phyloP scores from a whole-genome alignment of 2,329 filamentous ascomycete species.

The Cytospora paraplurivora region DNA sequence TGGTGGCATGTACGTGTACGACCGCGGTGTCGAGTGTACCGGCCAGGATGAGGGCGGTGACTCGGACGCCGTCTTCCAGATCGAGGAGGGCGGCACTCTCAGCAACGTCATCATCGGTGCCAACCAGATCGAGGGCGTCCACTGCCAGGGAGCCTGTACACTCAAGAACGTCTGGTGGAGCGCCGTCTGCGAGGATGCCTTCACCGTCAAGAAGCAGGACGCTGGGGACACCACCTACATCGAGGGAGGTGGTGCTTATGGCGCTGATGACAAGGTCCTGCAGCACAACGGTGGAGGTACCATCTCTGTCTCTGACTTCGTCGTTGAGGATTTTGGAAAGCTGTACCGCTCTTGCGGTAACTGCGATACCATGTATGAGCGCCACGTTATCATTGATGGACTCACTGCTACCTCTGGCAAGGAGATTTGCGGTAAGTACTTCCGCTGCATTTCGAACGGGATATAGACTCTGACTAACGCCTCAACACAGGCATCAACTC shows the following conservation, averaged over 20 bases:
- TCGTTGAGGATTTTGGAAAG: conserved; percentile 47
- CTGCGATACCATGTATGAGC: conserved; percentile 44
- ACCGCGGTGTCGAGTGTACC: conserved; percentile 16
- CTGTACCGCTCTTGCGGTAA: conserved; percentile 52
- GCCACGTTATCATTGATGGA: conserved; percentile 48
- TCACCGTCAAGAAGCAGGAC: conserved; percentile 39
- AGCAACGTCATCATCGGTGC: conserved; percentile 55
- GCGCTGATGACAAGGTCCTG: conserved; percentile 41
- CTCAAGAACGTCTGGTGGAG: conserved; percentile 41
- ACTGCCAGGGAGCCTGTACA: conserved; percentile 50
- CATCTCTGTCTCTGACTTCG: conserved; percentile 42
- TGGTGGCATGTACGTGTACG: conserved; percentile 17
- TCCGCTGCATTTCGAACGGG: neutral
- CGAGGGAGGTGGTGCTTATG: conserved; percentile 42
- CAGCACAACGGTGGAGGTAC: conserved; percentile 44
- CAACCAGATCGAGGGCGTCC: conserved; percentile 51
- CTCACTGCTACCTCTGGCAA: conserved; percentile 45
- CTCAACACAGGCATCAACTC: conserved; percentile 49
- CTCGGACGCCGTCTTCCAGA: conserved; percentile 50
- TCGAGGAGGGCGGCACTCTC: conserved; percentile 51
- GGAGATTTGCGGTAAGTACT: conserved; percentile 9
- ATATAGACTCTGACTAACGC: neutral
- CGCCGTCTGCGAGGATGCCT: conserved; percentile 41
- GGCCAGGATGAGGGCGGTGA: conserved; percentile 32
- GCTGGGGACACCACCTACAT: conserved; percentile 40